Percentiles rank a stretch among this genome's conserved stretches.
Evolutionary conservation across 1,139 yeast genomes (phyloP).

Genomic region (Diutina mesorugosa): DNA sequence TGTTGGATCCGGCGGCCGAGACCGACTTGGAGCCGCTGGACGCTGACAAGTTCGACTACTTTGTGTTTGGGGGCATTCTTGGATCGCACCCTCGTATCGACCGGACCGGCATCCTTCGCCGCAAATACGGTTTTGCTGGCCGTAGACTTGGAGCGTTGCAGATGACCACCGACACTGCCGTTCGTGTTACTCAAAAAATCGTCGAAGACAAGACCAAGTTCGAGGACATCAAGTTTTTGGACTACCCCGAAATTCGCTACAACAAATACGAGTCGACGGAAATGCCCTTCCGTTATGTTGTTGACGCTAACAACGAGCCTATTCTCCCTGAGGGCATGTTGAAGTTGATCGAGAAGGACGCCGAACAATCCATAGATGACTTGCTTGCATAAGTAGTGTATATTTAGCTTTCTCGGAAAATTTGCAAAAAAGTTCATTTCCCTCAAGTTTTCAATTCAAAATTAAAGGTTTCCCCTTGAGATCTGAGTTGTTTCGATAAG

Average conservation of each 20-base stretch:
- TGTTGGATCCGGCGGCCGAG: constrained; percentile 80
- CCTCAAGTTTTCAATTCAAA: too few relatives aligned
- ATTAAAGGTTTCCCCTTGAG: too few relatives aligned
- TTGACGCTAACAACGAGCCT: constrained; percentile 52
- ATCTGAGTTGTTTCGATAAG: too few relatives aligned
- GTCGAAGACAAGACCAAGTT: constrained; percentile 43
- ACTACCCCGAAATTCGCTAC: constrained; percentile 88
- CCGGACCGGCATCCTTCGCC: constrained; percentile 78
- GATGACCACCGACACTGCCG: constrained; percentile 97
- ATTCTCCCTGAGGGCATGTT: constrained; percentile 89
- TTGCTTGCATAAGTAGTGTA: constrained; percentile 14
- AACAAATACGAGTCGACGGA: constrained; percentile 85
- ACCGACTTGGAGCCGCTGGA: constrained; percentile 66
- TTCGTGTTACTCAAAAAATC: constrained; percentile 76
- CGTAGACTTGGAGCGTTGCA: constrained; percentile 78
- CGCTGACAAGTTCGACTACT: constrained; percentile 55
- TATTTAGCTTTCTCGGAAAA: neutral
- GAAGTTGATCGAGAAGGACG: constrained; percentile 70
- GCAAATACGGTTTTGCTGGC: constrained; percentile 70
- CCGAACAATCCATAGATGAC: constrained; percentile 65
- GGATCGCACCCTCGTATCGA: constrained; percentile 97
- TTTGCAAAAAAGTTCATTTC: neutral
- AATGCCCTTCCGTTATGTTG: constrained; percentile 91
- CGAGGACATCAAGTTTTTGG: constrained; percentile 69
- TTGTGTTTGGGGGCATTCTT: constrained; percentile 89